Evolutionary conservation across 805 yeast species (phyloP), one percentile per base, ranked within the genome.

Genomic region (Yarrowia phangngaensis): DNA sequence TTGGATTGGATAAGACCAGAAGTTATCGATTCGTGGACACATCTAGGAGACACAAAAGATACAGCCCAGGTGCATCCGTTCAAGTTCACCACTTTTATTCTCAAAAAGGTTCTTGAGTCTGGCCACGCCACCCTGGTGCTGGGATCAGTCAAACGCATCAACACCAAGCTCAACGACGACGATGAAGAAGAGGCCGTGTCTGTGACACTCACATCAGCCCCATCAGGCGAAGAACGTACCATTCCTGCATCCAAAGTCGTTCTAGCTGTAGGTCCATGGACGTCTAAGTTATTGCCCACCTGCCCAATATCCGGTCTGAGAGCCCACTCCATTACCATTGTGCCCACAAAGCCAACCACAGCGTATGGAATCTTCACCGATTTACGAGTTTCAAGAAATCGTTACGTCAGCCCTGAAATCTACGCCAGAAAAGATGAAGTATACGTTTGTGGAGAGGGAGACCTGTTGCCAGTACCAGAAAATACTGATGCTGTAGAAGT

Each of bases 1-100:
- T 68, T 86, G 50, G 76, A 76, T 51, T 86, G 95, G 95, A 79
- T 86, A 55, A 73, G 77, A 41, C 71, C 75, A 26, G 72, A 75
- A 4, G 61, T 82, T 20, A 79, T 90, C 6, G 74, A 73, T 51
- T 80, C 75, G 30, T 87, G 95, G 81, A 79, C 89, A 2, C 74
- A 78, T 7, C 66, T 90, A 43, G 97, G 97, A 22, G 90, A 84
- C 16, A 74, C 77, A 22, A 89, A 82, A 53, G 80, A 94, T 11
- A 90, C 97, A 1, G 97, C 97, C 0, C 97, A 92, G 66, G 95
- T 92, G 5, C 97, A 90, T 62, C 97, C 98, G 2, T 87, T 83
- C 67, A 82, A 82, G 61, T 89, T 92, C 66, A 90, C 97, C n/a
- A 83, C 82, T 49, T 84, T 76, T 61, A 70, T 90, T 8, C 67